Conservation (phyloP, 257 asterid species). For the Linderniella brevidens region DNA sequence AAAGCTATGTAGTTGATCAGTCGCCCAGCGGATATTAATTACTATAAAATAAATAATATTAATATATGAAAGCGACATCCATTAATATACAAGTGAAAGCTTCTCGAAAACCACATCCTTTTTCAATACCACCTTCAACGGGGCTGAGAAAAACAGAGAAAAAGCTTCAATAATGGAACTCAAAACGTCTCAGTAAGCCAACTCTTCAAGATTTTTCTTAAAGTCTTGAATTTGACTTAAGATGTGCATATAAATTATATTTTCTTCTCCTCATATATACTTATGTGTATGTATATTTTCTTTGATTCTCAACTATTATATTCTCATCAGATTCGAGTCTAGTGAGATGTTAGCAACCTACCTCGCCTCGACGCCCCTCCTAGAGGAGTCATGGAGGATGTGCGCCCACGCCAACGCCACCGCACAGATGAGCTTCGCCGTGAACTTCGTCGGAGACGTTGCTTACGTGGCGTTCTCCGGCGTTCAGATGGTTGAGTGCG, state of each 20-base stretch:
- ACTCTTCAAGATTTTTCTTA: neutral
- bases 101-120: constrained; percentile 2
- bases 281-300: too few relatives aligned
- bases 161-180: constrained; percentile 26
- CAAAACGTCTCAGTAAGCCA: constrained; percentile 43
- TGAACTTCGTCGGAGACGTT: constrained; percentile 22
- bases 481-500: constrained; percentile 20
- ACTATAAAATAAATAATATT: too few relatives aligned
- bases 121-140: constrained; percentile 10
- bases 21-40: too few relatives aligned
- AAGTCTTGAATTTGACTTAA: neutral
- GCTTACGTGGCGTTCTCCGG: constrained; percentile 55
- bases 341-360: constrained; percentile 68
- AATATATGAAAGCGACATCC: neutral
- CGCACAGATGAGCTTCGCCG: constrained; percentile 21
- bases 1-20: too few relatives aligned
- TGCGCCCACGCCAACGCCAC: constrained; percentile 29
- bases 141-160: constrained; percentile 3
- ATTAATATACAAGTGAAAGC: neutral
- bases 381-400: constrained; percentile 53
- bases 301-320: too few relatives aligned
- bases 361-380: constrained; percentile 64
- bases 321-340: constrained; percentile 49
- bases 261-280: too few relatives aligned
- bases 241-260: too few relatives aligned